Evolutionary conservation across 208 protist species (phyloP).

Genomic region (Crithidia expoeki): DNA sequence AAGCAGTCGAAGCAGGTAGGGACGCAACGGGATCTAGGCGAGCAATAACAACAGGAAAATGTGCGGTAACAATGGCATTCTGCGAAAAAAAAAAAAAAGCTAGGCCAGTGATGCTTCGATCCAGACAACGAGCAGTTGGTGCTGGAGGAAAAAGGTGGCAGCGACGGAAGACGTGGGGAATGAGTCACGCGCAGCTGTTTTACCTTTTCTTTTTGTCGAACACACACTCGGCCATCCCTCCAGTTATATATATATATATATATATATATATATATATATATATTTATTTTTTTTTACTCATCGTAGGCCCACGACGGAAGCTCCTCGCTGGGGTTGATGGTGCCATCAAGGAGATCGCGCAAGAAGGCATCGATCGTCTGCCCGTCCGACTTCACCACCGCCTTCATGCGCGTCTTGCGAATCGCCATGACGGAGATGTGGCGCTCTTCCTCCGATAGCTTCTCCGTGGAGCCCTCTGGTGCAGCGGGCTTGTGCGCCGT

Average conservation of each 20-base stretch:
- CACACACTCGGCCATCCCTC: neutral
- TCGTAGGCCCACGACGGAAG: slow-evolving; percentile 41
- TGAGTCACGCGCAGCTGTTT: no score
- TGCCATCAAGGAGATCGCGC: slow-evolving; percentile 68
- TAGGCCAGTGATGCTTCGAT: no score
- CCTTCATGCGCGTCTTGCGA: slow-evolving; percentile 60
- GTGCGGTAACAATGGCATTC: no score
- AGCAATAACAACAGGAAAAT: no score
- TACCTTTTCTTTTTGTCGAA: neutral
- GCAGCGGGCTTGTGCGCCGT: slow-evolving; percentile 26
- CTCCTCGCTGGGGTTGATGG: slow-evolving; percentile 31
- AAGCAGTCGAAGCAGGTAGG: no score
- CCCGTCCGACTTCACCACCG: slow-evolving; percentile 46
- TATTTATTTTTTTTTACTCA: neutral
- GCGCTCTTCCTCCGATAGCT: slow-evolving; percentile 30
- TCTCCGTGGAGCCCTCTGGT: slow-evolving; percentile 4
- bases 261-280: no score
- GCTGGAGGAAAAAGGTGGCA: no score
- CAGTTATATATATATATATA: no score
- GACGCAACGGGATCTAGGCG: no score
- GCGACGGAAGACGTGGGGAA: no score
- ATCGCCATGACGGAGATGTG: slow-evolving; percentile 49
- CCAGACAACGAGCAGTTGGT: no score
- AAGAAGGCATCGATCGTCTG: slow-evolving; percentile 52
- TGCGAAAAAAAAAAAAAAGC: no score